Evolutionary conservation across 768 basidiomycete genomes (phyloP).

Genomic region (Phylloporus sp.): DNA sequence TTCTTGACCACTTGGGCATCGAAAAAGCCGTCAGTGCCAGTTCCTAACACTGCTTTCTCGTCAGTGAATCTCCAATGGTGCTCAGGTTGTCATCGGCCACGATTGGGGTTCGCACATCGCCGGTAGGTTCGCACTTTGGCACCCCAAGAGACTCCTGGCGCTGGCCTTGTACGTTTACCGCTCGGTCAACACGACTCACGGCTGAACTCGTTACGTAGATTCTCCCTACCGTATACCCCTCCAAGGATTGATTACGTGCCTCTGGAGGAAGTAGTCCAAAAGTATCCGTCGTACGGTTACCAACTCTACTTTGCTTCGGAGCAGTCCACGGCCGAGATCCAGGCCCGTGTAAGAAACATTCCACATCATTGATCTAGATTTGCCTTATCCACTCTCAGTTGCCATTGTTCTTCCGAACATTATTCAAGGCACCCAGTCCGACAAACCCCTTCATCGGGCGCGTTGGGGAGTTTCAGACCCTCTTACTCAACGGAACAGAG

Average conservation of each 20-base stretch:
- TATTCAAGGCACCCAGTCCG: constrained; percentile 6
- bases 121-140: constrained; percentile 67
- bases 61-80: not conserved
- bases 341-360: constrained; percentile 44
- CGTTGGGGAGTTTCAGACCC: constrained; percentile 8
- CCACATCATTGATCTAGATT: not conserved
- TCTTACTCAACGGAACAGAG: constrained; percentile 2
- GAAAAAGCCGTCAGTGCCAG: constrained; percentile 47
- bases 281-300: constrained; percentile 59
- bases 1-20: constrained; percentile 56
- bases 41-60: not conserved
- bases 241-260: constrained; percentile 48
- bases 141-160: constrained; percentile 58
- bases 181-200: not conserved
- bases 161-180: constrained; percentile 51
- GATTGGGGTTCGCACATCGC: constrained; percentile 75
- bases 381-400: constrained; percentile 27
- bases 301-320: constrained; percentile 62
- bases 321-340: constrained; percentile 51
- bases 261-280: constrained; percentile 47
- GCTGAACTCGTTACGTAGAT: constrained; percentile 33
- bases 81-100: constrained; percentile 66
- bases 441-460: not conserved
- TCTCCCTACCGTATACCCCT: constrained; percentile 66
- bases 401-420: constrained; percentile 12